Evolutionary conservation across 2,329 filamentous ascomycete genomes (phyloP), one percentile per base, ranked within the genome.

Genomic region (Emergomyces orientalis): DNA sequence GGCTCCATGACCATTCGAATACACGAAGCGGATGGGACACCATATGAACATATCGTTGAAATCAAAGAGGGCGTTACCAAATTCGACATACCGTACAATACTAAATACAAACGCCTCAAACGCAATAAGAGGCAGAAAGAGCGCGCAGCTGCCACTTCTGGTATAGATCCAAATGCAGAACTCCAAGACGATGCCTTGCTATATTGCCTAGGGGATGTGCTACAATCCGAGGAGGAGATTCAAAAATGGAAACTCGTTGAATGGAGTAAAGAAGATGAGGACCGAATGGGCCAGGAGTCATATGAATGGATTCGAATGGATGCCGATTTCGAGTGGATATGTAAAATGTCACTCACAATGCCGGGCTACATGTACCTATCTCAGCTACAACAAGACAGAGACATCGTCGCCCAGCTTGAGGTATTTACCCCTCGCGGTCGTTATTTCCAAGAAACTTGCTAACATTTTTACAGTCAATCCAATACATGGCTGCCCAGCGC

Each of bases 301-400:
- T 99, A 97, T 71, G 94, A 99, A 74, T 99, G 95, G 94, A 96
- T 99, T 69, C 88, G 94, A 25, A 89, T 97, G 77, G 94, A 99
- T 74, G 92, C 93, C 19, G 95, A 99, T 75, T 97, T 97, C 68
- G 94, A 99, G 74, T 99, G 94, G 94, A 87, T 97, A 63, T 94
- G 89, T 75, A 88, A 88, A 68, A 89, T 96, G 75, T 87, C 88
- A 65, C 78, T 88, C 58, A 88, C 87, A 66, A 91, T 97, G 82
- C 91, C 91, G 55, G 86, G 90, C 4, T 97, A 97, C 80, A 99
- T 99, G 95, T 97, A 94, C 73, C 86, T 96, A 63, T 97, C 94
- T 27, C 94, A 99, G 74, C 81, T 99, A 65, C 94, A 99, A 74
- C 94, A 99, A 75, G 94, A 99, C 75, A 84, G 93, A 69, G 95